These are phyloP conservation scores for Acacia melanoxylon DNA, from an alignment of 306 rosid genomes.

Conservation along the genomic window DNA sequence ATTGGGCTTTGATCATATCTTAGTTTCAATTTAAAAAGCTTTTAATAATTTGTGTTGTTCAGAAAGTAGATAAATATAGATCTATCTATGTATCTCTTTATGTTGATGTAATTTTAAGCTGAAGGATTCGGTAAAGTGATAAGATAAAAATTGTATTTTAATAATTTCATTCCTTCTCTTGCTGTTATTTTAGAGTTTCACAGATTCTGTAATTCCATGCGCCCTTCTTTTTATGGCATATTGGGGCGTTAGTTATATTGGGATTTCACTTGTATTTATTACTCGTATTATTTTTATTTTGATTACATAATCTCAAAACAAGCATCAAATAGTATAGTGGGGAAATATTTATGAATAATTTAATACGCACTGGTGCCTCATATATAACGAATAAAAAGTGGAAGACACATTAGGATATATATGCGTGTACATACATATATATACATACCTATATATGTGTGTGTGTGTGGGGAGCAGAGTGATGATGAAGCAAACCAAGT, in stretches of 20 bases:
- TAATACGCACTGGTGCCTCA: background rate
- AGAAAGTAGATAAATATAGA: background rate
- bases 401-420: background rate
- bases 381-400: background rate
- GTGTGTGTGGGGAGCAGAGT: background rate
- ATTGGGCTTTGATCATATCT: slow-evolving; percentile 12
- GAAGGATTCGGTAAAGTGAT: background rate
- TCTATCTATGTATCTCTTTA: background rate
- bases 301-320: background rate
- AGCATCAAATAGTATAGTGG: background rate
- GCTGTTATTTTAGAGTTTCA: background rate
- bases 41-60: background rate
- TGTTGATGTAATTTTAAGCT: background rate
- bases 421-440: background rate
- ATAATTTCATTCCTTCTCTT: background rate
- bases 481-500: background rate
- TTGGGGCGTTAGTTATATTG: background rate
- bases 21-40: background rate
- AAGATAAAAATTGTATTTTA: background rate
- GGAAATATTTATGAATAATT: background rate
- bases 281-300: background rate
- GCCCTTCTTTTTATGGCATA: too few relatives aligned
- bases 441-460: background rate
- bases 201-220: background rate
- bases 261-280: background rate